Conservation (phyloP, 1,284 basidiomycete genomes). For the Golubevia pallescens region DNA sequence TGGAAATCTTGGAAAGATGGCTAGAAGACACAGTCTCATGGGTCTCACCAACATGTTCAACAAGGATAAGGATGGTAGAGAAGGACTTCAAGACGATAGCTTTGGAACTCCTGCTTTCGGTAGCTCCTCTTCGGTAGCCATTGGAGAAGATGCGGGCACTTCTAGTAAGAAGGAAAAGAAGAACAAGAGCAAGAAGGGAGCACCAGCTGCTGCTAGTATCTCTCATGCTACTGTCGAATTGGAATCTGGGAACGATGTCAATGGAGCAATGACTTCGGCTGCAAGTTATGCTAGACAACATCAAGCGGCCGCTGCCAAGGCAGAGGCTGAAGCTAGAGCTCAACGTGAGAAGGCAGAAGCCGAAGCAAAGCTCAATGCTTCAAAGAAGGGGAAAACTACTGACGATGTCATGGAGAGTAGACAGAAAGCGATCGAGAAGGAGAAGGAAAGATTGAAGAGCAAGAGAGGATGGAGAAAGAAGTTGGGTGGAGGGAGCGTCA, state of each 20-base stretch:
- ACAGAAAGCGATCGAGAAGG: conserved; percentile 67
- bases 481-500: conserved; percentile 62
- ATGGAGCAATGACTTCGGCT: conserved; percentile 85
- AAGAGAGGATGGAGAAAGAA: conserved; percentile 59
- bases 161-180: conserved; percentile 60
- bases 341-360: conserved; percentile 71
- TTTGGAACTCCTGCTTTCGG: conserved; percentile 68
- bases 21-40: conserved; percentile 83
- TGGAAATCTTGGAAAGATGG: conserved; percentile 89
- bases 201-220: conserved; percentile 76
- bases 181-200: conserved; percentile 69
- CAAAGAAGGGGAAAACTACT: conserved; percentile 66
- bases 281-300: conserved; percentile 89
- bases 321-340: conserved; percentile 47
- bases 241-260: conserved; percentile 72
- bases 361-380: conserved; percentile 65
- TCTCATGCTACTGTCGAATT: conserved; percentile 85
- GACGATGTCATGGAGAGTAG: conserved; percentile 61
- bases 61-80: conserved; percentile 75
- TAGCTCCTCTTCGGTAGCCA: conserved; percentile 48
- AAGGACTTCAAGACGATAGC: conserved; percentile 67
- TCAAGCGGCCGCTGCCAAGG: conserved; percentile 71
- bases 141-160: conserved; percentile 66
- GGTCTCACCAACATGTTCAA: conserved; percentile 84
- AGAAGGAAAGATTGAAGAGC: conserved; percentile 63